phyloP scores from a whole-genome alignment of 2,329 filamentous ascomycete species.

The Aspergillus japonicus region DNA sequence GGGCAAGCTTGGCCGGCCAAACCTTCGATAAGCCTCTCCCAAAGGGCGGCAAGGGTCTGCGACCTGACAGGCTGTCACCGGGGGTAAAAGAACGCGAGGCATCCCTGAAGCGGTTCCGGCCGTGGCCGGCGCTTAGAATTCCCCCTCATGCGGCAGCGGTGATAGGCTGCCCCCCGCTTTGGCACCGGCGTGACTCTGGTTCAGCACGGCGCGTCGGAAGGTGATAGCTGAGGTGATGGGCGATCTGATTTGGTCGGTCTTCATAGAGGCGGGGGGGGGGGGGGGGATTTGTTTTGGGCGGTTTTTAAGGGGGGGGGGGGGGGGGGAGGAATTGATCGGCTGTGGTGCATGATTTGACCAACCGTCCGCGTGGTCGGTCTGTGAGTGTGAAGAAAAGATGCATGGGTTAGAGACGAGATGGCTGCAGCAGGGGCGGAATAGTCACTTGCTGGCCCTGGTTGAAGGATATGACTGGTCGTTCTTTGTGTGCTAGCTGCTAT shows the following conservation, averaged over 20 bases:
- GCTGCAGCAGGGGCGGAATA: not conserved
- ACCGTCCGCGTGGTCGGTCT: not conserved
- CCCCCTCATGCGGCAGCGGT: slow-evolving; percentile 15
- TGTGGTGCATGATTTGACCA: not conserved
- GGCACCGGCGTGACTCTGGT: slow-evolving; percentile 14
- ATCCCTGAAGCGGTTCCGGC: slow-evolving; percentile 6
- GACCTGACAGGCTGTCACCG: slow-evolving; percentile 21
- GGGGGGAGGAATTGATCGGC: too few relatives aligned
- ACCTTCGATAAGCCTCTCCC: not conserved
- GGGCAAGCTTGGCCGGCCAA: not conserved
- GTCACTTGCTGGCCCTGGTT: not conserved
- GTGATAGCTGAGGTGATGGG: not conserved
- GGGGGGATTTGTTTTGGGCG: too few relatives aligned
- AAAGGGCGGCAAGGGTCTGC: slow-evolving; percentile 22
- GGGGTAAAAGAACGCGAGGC: slow-evolving; percentile 23
- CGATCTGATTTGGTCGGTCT: not conserved
- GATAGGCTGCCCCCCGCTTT: slow-evolving; percentile 21
- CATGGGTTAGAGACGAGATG: not conserved
- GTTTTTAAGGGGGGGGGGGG: too few relatives aligned
- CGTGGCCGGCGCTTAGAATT: slow-evolving; percentile 30
- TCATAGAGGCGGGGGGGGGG: too few relatives aligned
- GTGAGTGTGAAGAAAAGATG: not conserved
- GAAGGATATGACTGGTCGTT: not conserved
- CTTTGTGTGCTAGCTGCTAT: not conserved
- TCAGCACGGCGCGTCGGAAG: slow-evolving; percentile 18